Percentiles rank a stretch among this genome's conserved stretches.
Conservation (phyloP, 257 asterid species). For the Anisodus tanguticus region DNA sequence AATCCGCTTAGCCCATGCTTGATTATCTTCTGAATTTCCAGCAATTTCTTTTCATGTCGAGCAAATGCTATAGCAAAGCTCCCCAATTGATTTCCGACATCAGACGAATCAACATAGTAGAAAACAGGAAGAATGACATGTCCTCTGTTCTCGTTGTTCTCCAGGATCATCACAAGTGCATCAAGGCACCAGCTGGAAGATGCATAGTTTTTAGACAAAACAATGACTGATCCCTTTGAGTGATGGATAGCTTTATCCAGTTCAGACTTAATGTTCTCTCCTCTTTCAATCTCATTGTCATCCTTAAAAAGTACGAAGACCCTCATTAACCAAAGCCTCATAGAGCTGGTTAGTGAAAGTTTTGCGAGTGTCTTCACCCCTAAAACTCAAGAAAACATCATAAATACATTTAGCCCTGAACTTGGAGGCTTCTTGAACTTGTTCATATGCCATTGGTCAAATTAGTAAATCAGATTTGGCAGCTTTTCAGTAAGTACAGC, state of each 20-base stretch:
- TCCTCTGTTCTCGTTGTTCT: background rate
- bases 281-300: background rate
- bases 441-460: background rate
- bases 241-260: background rate
- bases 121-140: background rate
- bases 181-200: conserved; percentile 4
- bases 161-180: background rate
- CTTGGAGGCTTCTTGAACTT: background rate
- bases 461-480: background rate
- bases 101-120: background rate
- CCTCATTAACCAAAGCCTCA: background rate
- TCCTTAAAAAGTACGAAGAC: background rate
- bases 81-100: background rate
- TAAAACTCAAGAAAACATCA: background rate
- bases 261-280: background rate
- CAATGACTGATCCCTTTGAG: background rate
- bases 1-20: background rate
- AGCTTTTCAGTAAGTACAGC: background rate
- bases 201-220: background rate
- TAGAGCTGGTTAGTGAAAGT: background rate
- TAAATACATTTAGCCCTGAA: background rate
- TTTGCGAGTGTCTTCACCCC: background rate
- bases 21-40: background rate
- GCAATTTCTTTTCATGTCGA: background rate
- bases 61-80: background rate